Percentiles rank a stretch among this genome's conserved stretches.
phyloP scores from a whole-genome alignment of 1,284 basidiomycete species.

The Rhodotorula glutinis region DNA sequence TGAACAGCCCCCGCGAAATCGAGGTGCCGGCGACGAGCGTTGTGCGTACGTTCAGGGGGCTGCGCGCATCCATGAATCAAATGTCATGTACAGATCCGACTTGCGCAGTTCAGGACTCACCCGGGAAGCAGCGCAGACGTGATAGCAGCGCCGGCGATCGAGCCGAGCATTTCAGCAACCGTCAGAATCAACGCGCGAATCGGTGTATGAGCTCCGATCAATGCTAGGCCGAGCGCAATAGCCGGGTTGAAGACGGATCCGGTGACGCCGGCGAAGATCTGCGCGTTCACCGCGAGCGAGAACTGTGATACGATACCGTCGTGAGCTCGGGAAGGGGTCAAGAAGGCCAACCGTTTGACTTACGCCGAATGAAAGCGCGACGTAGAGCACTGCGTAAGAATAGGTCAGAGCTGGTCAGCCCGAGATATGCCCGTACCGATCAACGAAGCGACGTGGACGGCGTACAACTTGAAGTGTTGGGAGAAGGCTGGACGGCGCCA shows the following conservation, averaged over 20 bases:
- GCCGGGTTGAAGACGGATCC: constrained; percentile 67
- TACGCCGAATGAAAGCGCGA: not conserved
- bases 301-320: constrained; percentile 42
- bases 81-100: too few species aligned
- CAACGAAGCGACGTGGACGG: not conserved
- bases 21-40: constrained; percentile 4
- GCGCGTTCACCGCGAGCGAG: constrained; percentile 63
- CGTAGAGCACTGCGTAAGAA: not conserved
- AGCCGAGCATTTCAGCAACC: constrained; percentile 46
- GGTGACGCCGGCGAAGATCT: constrained; percentile 43
- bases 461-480: constrained; percentile 8
- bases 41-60: constrained; percentile 13
- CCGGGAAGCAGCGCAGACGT: constrained; percentile 11
- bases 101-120: not conserved
- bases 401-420: too few species aligned
- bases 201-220: constrained; percentile 61
- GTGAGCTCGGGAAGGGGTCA: not conserved
- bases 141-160: constrained; percentile 42
- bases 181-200: constrained; percentile 62
- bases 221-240: constrained; percentile 62
- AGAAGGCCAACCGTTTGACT: not conserved
- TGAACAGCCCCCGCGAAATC: constrained; percentile 13
- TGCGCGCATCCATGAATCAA: too few species aligned
- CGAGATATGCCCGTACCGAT: too few species aligned
- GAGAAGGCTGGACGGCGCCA: constrained; percentile 4